Percentiles rank a stretch among this genome's conserved stretches.
Evolutionary conservation across 192 early-diverging fungal species (phyloP).

Genomic region (Podila clonocystis): DNA sequence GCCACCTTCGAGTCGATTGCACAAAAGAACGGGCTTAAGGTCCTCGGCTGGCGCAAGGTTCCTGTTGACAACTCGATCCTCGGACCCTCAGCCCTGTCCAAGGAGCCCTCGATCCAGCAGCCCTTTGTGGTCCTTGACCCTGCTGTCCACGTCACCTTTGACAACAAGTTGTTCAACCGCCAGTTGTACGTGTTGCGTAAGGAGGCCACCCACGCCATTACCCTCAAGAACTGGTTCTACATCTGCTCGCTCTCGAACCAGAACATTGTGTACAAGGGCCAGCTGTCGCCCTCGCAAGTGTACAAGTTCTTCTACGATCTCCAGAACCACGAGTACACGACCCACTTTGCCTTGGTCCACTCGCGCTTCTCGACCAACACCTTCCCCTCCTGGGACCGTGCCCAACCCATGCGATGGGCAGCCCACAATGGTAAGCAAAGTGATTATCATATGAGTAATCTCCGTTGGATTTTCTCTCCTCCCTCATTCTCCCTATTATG

Average conservation of each 20-base stretch:
- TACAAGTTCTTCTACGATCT: constrained; percentile 94
- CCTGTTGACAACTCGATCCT: constrained; percentile 89
- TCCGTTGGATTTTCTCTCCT: not conserved
- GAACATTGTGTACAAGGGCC: constrained; percentile 98
- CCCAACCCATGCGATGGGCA: constrained; percentile 98
- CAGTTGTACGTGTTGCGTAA: constrained; percentile 93
- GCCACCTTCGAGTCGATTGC: constrained; percentile 85
- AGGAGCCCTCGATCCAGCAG: constrained; percentile 93
- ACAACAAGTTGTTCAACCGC: constrained; percentile 78
- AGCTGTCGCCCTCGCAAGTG: constrained; percentile 93
- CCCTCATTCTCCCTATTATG: not conserved
- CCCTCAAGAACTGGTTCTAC: constrained; percentile 93
- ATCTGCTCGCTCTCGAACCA: constrained; percentile 94
- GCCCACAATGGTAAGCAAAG: constrained; percentile 91
- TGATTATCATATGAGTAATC: constrained; percentile 39
- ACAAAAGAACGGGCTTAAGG: constrained; percentile 71
- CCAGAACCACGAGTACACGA: constrained; percentile 79
- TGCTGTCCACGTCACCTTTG: constrained; percentile 49
- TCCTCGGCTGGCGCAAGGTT: constrained; percentile 91
- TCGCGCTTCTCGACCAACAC: constrained; percentile 99
- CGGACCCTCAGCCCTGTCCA: constrained; percentile 87
- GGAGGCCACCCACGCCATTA: constrained; percentile 86
- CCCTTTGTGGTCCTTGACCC: constrained; percentile 83
- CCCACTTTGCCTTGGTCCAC: constrained; percentile 97
- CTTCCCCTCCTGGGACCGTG: constrained; percentile 99